phyloP scores from a whole-genome alignment of 2,329 filamentous ascomycete species.

The Beauveria rudraprayagi region DNA sequence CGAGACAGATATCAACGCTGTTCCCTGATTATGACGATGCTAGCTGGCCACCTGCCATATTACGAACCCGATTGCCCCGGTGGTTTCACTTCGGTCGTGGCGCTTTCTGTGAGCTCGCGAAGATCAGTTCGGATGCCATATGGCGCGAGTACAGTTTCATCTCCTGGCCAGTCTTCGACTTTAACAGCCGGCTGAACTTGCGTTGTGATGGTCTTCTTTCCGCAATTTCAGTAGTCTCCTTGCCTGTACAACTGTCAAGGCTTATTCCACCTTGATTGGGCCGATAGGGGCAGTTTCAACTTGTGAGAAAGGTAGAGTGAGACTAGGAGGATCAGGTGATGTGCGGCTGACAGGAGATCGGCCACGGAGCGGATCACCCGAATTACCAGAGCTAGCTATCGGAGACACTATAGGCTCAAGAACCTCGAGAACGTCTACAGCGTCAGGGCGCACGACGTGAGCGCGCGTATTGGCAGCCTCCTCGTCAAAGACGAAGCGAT shows the following conservation, averaged over 20 bases:
- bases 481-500: constrained; percentile 12
- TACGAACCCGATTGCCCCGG: neutral
- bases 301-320: neutral
- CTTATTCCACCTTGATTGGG: neutral
- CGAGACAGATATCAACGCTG: too few species aligned
- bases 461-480: constrained; percentile 9
- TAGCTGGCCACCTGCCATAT: neutral
- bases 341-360: neutral
- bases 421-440: constrained; percentile 1
- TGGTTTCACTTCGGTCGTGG: neutral
- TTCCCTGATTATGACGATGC: neutral
- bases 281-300: neutral
- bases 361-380: constrained; percentile 3
- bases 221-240: neutral
- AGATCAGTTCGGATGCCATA: neutral
- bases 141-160: neutral
- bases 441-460: constrained; percentile 9
- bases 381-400: neutral
- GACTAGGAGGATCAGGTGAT: neutral
- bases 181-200: neutral
- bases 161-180: neutral
- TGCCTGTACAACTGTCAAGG: neutral
- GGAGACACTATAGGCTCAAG: constrained; percentile 6
- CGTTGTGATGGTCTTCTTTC: neutral
- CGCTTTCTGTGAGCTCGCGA: neutral